A percentile compares a stretch with the other conserved stretches of the same genome.
Evolutionary conservation across 2,329 filamentous ascomycete species (phyloP).

Genomic region (Nigrograna mackinnonii): DNA sequence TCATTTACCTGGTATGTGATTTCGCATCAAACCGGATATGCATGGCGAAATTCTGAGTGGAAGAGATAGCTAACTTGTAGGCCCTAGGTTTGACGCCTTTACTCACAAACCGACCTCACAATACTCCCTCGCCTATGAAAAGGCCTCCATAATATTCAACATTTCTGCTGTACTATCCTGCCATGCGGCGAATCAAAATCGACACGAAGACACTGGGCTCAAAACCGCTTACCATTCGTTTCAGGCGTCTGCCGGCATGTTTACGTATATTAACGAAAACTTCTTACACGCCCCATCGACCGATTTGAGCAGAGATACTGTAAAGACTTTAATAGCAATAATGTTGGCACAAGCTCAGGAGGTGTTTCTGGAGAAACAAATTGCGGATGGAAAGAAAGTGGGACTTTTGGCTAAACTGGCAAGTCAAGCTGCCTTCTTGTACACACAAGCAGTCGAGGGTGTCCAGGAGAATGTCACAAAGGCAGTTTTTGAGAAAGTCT

Average conservation of each 20-base stretch:
- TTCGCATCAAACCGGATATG: neutral
- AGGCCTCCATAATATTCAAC: conserved; percentile 99
- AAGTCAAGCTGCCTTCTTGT: conserved; percentile 86
- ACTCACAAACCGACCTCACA: conserved; percentile 97
- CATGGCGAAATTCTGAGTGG: no score
- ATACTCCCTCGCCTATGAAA: conserved; percentile 96
- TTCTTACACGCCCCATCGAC: conserved; percentile 95
- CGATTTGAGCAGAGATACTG: conserved; percentile 93
- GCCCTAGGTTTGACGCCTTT: conserved; percentile 94
- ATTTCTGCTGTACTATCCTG: conserved; percentile 96
- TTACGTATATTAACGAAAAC: conserved; percentile 99
- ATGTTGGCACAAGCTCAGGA: conserved; percentile 97
- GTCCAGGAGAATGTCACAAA: conserved; percentile 91
- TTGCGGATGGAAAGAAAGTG: conserved; percentile 89
- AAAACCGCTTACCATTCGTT: conserved; percentile 98
- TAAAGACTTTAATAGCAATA: conserved; percentile 90
- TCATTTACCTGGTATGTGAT: conserved; percentile 86
- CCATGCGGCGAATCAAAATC: conserved; percentile 90
- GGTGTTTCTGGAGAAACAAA: conserved; percentile 95
- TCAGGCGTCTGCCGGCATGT: conserved; percentile 98
- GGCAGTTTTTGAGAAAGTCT: conserved; percentile 91
- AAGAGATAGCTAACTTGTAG: conserved; percentile 20
- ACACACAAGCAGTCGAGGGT: conserved; percentile 84
- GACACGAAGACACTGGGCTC: conserved; percentile 87
- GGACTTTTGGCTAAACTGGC: conserved; percentile 90